Conservation (phyloP, 1,284 basidiomycete genomes). For the Irpex rosettiformis region DNA sequence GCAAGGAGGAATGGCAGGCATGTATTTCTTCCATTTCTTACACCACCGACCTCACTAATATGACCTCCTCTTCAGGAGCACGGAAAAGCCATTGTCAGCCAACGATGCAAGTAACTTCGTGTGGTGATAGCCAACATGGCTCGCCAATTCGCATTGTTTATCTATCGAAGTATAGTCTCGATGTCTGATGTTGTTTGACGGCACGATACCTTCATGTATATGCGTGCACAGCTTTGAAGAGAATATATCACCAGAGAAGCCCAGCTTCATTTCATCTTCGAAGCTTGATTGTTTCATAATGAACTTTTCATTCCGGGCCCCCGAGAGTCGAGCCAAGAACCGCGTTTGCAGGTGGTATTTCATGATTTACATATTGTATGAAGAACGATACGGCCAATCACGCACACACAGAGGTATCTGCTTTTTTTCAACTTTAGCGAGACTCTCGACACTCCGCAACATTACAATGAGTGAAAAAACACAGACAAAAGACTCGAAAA, state of each 20-base stretch:
- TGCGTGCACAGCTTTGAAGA: neutral
- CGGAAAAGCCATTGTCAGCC: slow-evolving; percentile 71
- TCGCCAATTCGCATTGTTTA: neutral
- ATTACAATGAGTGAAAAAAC: neutral
- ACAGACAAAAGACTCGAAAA: too few relatives aligned
- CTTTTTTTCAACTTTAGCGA: slow-evolving; percentile 1
- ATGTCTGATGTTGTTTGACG: neutral
- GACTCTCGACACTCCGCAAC: neutral
- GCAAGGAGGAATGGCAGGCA: slow-evolving; percentile 88
- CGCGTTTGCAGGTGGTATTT: neutral
- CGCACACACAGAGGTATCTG: neutral
- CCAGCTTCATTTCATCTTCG: neutral
- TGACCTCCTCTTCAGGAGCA: slow-evolving; percentile 59
- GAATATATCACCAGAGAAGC: neutral
- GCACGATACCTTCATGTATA: neutral
- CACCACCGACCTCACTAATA: slow-evolving; percentile 4
- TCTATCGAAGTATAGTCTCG: neutral
- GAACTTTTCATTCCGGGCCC: neutral
- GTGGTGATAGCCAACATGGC: neutral
- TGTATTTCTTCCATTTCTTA: slow-evolving; percentile 21
- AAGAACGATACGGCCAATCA: neutral
- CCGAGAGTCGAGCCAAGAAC: neutral
- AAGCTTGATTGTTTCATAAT: neutral
- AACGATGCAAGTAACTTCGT: slow-evolving; percentile 74
- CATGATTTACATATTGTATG: neutral